Base-by-base conservation (phyloP, 2,329 filamentous ascomycete genomes). In the Penicillium concentricum region DNA sequence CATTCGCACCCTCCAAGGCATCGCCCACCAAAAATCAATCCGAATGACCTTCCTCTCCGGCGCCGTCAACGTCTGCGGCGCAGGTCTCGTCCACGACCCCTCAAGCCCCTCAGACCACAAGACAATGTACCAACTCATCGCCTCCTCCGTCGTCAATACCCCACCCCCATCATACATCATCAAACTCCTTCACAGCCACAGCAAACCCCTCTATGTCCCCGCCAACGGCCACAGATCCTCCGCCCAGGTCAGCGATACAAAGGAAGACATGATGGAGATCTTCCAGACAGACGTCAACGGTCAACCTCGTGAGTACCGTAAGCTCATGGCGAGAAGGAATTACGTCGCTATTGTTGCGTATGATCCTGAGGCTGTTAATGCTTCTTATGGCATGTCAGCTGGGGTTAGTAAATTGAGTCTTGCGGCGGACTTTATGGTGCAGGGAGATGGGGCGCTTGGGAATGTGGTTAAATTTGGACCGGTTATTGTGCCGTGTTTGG, bases 251-350 rank as follows among this genome's bases (percentile, higher is more conserved):
- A 88, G 87, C 2, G 94, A 99, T 73, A 99, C 94, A 45, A 97
- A 99, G 76, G 94, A 99, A 75, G 94, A 99, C 76, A 99, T 99
- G 94, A 96, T 99, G 90, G 94, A 99, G 79, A 95, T 99, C 64
- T 99, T 99, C 83, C 91, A 94, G 68, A 90, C 88, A 8, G 94
- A 99, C 67, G 91, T 94, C 16, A 91, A 88, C 52, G 93, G 94
- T n/a, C 81, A 85, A 35, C 81, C 87, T 0, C 83, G 92, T 45
- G 93, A 97, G 74, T 82, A 92, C 70, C 92, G 92, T 78, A 90
- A 93, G 69, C 83, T 99, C 50, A 99, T 99, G 92, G 91, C 89
- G 0, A 82, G 93, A 41, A 82, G 94, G 57, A 97, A 97, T 71
- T 99, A 97, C 70, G 87, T 93, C 13, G 91, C 93, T 0, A 88